These are phyloP conservation scores for Gossypioides kirkii DNA, from an alignment of 345 rosid species.

Conservation along the genomic window DNA sequence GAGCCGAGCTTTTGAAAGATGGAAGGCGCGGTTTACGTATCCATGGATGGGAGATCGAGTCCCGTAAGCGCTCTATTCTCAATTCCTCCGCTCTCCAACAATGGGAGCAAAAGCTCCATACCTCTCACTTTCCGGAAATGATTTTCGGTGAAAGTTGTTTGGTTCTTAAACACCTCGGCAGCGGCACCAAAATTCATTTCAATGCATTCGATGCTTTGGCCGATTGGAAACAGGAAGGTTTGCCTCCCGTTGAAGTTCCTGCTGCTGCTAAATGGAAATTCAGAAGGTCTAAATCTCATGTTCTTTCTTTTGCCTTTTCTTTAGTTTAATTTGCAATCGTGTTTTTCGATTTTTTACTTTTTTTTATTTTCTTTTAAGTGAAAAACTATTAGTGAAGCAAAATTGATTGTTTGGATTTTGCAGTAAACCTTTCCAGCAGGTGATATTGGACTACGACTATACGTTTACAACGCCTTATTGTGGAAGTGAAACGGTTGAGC, in stretches of 20 bases:
- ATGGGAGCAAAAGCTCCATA: conserved; percentile 79
- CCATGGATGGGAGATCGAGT: conserved; percentile 87
- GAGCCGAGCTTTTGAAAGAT: conserved; percentile 62
- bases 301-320: neutral
- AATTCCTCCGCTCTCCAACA: conserved; percentile 50
- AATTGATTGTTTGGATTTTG: conserved; percentile 16
- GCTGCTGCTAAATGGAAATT: conserved; percentile 96
- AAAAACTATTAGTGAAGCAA: neutral
- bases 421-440: conserved; percentile 90
- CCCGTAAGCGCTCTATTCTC: conserved; percentile 71
- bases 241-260: conserved; percentile 98
- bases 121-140: conserved; percentile 95
- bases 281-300: conserved; percentile 45
- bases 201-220: conserved; percentile 84
- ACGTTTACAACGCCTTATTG: conserved; percentile 89
- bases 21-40: conserved; percentile 69
- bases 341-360: neutral
- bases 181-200: conserved; percentile 67
- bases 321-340: neutral
- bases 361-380: neutral
- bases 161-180: conserved; percentile 50
- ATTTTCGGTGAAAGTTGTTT: conserved; percentile 82
- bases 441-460: conserved; percentile 94
- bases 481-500: conserved; percentile 67
- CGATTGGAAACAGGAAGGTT: conserved; percentile 87